Conservation (phyloP, 2,329 filamentous ascomycete species). For the Cercospora zeae-maydis region DNA sequence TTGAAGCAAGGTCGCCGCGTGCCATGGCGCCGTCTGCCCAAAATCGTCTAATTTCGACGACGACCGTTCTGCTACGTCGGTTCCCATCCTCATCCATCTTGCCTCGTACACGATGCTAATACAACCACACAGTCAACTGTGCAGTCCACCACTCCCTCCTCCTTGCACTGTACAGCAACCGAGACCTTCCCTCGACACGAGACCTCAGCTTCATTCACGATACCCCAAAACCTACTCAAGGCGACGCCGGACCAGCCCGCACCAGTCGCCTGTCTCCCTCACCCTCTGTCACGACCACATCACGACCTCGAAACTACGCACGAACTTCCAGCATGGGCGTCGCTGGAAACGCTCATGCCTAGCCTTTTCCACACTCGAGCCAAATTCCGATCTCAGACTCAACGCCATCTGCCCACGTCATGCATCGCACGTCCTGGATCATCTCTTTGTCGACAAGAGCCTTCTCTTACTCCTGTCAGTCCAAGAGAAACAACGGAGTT, state of each 20-base stretch:
- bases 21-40: conserved; percentile 35
- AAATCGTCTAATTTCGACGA: conserved; percentile 25
- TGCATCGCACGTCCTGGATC: conserved; percentile 2
- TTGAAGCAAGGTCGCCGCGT: conserved; percentile 28
- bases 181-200: neutral
- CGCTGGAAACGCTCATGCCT: neutral
- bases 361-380: neutral
- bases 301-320: neutral
- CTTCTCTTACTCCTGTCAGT: neutral
- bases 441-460: conserved; percentile 7
- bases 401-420: conserved; percentile 9
- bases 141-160: neutral
- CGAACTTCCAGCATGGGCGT: neutral
- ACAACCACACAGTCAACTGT: neutral
- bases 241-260: neutral
- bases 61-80: neutral
- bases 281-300: neutral
- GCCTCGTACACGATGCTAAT: neutral
- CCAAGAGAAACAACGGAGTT: neutral
- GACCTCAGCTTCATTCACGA: neutral
- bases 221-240: neutral
- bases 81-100: neutral
- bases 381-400: conserved; percentile 9
- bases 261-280: neutral
- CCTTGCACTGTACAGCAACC: neutral